Conservation (phyloP, 768 basidiomycete genomes). For the Astraeus odoratus region DNA sequence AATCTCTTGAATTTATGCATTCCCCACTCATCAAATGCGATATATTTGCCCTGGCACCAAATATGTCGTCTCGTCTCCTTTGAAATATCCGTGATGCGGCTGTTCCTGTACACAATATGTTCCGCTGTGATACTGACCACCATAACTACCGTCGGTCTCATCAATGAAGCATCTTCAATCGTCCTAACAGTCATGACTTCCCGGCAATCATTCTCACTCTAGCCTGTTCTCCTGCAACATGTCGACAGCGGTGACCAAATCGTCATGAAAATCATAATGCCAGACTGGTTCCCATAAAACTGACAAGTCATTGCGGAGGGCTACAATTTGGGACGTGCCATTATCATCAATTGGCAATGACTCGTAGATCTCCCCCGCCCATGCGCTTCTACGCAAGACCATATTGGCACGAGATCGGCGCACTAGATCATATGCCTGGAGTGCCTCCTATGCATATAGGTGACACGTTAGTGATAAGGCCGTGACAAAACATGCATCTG, state of each 20-base stretch:
- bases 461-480: neutral
- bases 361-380: conserved; percentile 37
- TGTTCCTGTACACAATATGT: too few relatives aligned
- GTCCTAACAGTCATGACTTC: too few relatives aligned
- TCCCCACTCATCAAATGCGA: neutral
- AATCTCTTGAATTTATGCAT: neutral
- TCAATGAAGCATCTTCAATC: too few relatives aligned
- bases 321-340: conserved; percentile 20
- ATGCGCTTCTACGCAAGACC: conserved; percentile 37
- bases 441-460: conserved; percentile 30
- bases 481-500: neutral
- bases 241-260: conserved; percentile 29
- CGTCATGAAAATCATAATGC: conserved; percentile 38
- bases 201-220: too few relatives aligned
- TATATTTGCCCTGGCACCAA: too few relatives aligned
- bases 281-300: conserved; percentile 44
- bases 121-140: too few relatives aligned
- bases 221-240: too few relatives aligned
- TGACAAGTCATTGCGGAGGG: conserved; percentile 28
- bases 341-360: conserved; percentile 21
- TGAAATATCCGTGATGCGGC: too few relatives aligned
- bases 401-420: conserved; percentile 43
- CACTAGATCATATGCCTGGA: conserved; percentile 39
- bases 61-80: too few relatives aligned
- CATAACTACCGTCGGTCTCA: too few relatives aligned